phyloP scores from a whole-genome alignment of 371 early-diverging fungal species.

The Fennellomyces sp. region DNA sequence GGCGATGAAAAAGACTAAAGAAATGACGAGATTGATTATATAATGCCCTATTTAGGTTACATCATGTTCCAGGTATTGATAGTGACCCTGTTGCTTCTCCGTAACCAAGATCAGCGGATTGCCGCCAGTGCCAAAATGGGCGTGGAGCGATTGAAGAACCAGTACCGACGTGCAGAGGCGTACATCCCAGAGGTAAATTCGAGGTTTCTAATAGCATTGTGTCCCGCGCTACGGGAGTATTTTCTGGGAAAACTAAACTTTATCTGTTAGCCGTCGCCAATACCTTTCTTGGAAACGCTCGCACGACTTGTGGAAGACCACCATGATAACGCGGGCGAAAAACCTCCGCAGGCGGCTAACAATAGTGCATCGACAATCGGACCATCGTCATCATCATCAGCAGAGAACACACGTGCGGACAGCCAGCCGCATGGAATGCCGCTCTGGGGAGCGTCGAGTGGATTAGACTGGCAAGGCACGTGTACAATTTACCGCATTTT shows the following conservation, averaged over 20 bases:
- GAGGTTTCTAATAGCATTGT: background rate
- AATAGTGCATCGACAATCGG: background rate
- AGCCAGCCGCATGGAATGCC: constrained; percentile 28
- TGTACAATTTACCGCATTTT: background rate
- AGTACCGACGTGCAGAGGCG: constrained; percentile 17
- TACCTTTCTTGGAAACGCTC: constrained; percentile 26
- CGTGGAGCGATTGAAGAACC: constrained; percentile 13
- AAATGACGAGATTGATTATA: background rate
- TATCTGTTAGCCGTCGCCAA: constrained; percentile 21
- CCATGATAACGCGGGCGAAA: background rate
- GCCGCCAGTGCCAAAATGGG: constrained; percentile 18
- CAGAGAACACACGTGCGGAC: constrained; percentile 47
- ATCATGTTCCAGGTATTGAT: constrained; percentile 26
- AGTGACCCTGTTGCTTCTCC: constrained; percentile 24
- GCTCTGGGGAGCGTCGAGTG: constrained; percentile 33
- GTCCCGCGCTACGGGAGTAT: background rate
- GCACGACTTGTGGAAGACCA: constrained; percentile 8
- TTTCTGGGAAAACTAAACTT: constrained; percentile 6
- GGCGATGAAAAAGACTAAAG: background rate
- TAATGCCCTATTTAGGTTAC: constrained; percentile 18
- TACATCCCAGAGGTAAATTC: constrained; percentile 31
- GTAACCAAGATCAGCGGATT: constrained; percentile 15
- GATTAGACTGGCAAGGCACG: constrained; percentile 42
- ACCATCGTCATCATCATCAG: background rate
- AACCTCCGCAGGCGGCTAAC: background rate